A percentile compares a stretch with the other conserved stretches of the same genome.
Conservation (phyloP, 2,329 filamentous ascomycete genomes). For the Fusarium camptoceras region DNA sequence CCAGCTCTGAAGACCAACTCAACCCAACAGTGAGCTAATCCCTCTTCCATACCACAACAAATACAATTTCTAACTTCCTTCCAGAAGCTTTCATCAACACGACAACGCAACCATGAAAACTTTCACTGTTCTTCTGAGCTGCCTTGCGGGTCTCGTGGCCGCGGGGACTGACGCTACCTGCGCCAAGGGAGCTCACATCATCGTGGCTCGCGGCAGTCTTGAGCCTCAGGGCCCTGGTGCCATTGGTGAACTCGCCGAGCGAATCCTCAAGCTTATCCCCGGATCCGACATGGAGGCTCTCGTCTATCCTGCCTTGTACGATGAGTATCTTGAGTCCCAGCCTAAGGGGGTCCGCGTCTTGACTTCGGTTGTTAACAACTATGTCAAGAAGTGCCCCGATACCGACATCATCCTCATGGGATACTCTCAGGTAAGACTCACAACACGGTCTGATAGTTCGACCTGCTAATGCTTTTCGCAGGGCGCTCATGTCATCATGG, state of each 20-base stretch:
- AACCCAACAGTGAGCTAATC: neutral
- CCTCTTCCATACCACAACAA: neutral
- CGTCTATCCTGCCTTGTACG: constrained; percentile 35
- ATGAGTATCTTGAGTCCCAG: constrained; percentile 37
- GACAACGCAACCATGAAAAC: constrained; percentile 16
- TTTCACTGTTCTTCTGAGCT: constrained; percentile 1
- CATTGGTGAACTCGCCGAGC: constrained; percentile 25
- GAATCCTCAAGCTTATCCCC: constrained; percentile 8
- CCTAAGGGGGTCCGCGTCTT: constrained; percentile 26
- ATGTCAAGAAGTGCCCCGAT: constrained; percentile 23
- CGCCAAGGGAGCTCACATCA: constrained; percentile 32
- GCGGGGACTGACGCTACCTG: constrained; percentile 7
- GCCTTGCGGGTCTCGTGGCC: constrained; percentile 9
- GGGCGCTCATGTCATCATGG: constrained; percentile 29
- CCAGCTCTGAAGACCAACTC: neutral
- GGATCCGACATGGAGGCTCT: constrained; percentile 39
- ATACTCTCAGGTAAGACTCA: constrained; percentile 21
- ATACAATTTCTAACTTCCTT: neutral
- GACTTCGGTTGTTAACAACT: constrained; percentile 17
- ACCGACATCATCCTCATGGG: constrained; percentile 40
- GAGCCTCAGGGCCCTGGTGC: constrained; percentile 38
- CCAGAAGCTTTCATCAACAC: neutral
- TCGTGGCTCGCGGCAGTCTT: constrained; percentile 36
- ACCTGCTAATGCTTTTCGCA: neutral
- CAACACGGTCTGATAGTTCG: rapidly evolving